Conservation (phyloP, 2,329 filamentous ascomycete species). For the Ceratocystis destructans region DNA sequence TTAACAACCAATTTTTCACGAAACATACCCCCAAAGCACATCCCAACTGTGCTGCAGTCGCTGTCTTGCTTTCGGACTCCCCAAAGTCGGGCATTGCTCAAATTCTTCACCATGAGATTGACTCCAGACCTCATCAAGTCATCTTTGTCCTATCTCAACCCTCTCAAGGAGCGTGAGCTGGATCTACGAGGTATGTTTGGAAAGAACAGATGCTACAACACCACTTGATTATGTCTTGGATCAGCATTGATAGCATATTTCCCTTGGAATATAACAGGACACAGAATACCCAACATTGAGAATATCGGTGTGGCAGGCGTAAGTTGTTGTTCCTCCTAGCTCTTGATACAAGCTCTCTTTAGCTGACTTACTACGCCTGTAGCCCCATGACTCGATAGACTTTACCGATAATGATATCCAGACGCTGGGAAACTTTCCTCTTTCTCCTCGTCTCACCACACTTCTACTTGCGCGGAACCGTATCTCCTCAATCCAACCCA, state of each 20-base stretch:
- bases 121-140: constrained; percentile 87
- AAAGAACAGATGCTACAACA: constrained; percentile 97
- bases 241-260: constrained; percentile 69
- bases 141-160: constrained; percentile 96
- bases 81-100: background rate
- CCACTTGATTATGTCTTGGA: constrained; percentile 39
- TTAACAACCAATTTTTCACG: background rate
- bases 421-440: constrained; percentile 78
- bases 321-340: constrained; percentile 29
- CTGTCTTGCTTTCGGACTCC: background rate
- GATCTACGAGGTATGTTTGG: constrained; percentile 95
- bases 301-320: constrained; percentile 92
- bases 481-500: constrained; percentile 64
- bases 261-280: constrained; percentile 52
- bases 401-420: constrained; percentile 97
- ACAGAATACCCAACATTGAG: constrained; percentile 94
- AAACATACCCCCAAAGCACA: background rate
- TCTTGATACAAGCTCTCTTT: background rate
- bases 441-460: constrained; percentile 74
- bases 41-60: background rate
- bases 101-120: constrained; percentile 59
- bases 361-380: constrained; percentile 5
- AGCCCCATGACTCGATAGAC: constrained; percentile 95
- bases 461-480: constrained; percentile 85
- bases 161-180: constrained; percentile 95